Base-by-base conservation (phyloP, 2,329 filamentous ascomycete species). In the Parasarocladium wereldwijsianum region DNA sequence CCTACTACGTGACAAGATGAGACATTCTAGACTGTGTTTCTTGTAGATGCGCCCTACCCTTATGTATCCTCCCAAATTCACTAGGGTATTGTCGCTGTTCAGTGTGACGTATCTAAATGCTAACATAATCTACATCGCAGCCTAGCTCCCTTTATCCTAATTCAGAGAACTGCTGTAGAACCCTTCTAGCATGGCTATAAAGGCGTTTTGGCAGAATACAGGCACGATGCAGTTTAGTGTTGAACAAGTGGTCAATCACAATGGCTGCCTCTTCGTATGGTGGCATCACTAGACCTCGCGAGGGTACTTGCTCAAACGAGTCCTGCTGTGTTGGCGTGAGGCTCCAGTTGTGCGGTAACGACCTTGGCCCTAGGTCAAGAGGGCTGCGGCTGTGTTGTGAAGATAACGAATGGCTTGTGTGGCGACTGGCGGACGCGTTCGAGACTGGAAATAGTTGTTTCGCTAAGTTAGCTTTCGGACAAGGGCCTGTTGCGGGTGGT, bases 41-140 rank as follows among this genome's bases (percentile, higher is more conserved):
- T 5, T 46, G 40, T n/a, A 60, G 37, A 23, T 48, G 57, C 5
- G 43, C 31, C 9, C 45, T 43, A 2, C 44, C 42, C 17, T 35
- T 39, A 18, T 43, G 35, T 3, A 41, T 35, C 3, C 41, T 38
- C 8, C 39, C 34, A 13, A 17, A 19, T 5, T 17, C 28, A 29
- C 16, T 7, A 29, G 29, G 11, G 38, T 32, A 2, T 40, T 37
- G 1, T 38, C 29, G 3, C 44, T 37, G 5, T 38, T 35, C 0
- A 42, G 40, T 3, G 43, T 42, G 7, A 49, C 44, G 23, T 52
- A 49, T 2, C 50, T 50, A 4, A 58, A 40, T 4, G 55, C 54
- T 23, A 58, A 37, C 15, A 55, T 51, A 18, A 53, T 46, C 8
- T 57, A 54, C 12, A 60, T 51, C 9, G 52, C 48, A 1, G 54